Conservation (phyloP, 2,329 filamentous ascomycete genomes). For the Fusarium sp. region DNA sequence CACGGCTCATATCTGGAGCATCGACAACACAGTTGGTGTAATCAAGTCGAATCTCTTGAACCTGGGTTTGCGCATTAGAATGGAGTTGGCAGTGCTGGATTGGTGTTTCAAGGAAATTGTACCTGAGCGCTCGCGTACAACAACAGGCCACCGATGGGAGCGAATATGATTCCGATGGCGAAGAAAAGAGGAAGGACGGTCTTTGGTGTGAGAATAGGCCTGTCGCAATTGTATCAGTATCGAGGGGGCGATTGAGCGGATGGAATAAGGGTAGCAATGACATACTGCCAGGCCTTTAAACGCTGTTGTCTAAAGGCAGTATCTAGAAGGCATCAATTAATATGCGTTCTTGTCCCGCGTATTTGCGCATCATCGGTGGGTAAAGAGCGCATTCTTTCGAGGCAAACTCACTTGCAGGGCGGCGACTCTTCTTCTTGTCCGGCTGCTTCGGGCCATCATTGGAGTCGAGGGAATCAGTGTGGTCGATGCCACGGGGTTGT, state of each 20-base stretch:
- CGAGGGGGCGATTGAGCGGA: slow-evolving; percentile 10
- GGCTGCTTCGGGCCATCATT: slow-evolving; percentile 64
- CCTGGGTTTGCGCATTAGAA: slow-evolving; percentile 60
- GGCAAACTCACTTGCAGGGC: slow-evolving; percentile 79
- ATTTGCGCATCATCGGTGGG: background rate
- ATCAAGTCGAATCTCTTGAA: slow-evolving; percentile 90
- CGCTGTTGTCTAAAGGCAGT: slow-evolving; percentile 97
- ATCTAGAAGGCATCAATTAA: slow-evolving; percentile 64
- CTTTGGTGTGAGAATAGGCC: slow-evolving; percentile 94
- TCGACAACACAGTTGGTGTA: slow-evolving; percentile 80
- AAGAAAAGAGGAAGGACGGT: slow-evolving; percentile 94
- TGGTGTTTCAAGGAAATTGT: slow-evolving; percentile 19
- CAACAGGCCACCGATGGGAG: slow-evolving; percentile 87
- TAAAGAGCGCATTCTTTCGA: slow-evolving; percentile 18
- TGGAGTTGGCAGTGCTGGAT: background rate
- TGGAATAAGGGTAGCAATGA: slow-evolving; percentile 48
- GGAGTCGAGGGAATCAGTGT: slow-evolving; percentile 65
- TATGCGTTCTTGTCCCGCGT: background rate
- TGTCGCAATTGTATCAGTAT: slow-evolving; percentile 58
- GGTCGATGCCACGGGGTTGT: slow-evolving; percentile 55
- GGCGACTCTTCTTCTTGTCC: slow-evolving; percentile 90
- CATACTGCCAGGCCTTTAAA: slow-evolving; percentile 98
- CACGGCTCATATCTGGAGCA: slow-evolving; percentile 56
- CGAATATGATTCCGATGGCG: slow-evolving; percentile 88
- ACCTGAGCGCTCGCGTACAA: slow-evolving; percentile 87